Conservation (phyloP, 169 alveolate genomes). For the Ichthyophthirius multifiliis region DNA sequence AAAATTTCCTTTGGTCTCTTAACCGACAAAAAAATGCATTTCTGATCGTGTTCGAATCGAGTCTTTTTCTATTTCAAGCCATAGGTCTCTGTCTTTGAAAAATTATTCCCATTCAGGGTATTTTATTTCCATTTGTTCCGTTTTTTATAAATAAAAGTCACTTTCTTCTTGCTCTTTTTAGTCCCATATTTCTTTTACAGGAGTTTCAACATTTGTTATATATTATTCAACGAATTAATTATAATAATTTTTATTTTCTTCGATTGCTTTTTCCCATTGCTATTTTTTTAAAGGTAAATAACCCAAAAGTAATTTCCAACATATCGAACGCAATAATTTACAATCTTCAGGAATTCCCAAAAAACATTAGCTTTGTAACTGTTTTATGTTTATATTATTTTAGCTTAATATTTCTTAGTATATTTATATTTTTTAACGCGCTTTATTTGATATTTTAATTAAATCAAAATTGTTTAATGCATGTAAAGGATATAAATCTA, state of each 20-base stretch:
- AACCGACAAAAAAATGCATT: constrained; percentile 67
- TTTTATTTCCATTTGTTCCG: background rate
- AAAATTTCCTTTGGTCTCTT: constrained; percentile 48
- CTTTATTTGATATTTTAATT: no score
- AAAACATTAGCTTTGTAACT: constrained; percentile 3
- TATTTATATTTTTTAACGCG: no score
- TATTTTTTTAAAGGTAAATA: constrained; percentile 33
- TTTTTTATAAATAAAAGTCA: background rate
- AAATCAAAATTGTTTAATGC: no score
- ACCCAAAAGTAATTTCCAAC: constrained; percentile 49
- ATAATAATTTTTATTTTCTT: constrained; percentile 17
- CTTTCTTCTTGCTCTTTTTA: constrained; percentile 6
- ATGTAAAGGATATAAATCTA: no score
- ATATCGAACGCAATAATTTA: constrained; percentile 27
- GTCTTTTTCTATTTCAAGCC: constrained; percentile 85
- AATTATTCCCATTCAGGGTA: constrained; percentile 49
- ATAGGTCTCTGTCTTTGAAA: constrained; percentile 50
- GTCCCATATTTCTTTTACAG: background rate
- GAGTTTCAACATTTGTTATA: background rate
- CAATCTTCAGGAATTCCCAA: constrained; percentile 46
- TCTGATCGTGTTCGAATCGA: constrained; percentile 80
- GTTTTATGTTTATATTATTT: background rate
- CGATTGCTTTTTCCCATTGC: constrained; percentile 33
- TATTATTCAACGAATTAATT: background rate
- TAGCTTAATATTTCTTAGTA: no score